Percentiles rank a stretch among this genome's conserved stretches.
These are phyloP conservation scores for Metschnikowia corniflorae DNA, from an alignment of 805 yeast genomes.

Conservation along the genomic window DNA sequence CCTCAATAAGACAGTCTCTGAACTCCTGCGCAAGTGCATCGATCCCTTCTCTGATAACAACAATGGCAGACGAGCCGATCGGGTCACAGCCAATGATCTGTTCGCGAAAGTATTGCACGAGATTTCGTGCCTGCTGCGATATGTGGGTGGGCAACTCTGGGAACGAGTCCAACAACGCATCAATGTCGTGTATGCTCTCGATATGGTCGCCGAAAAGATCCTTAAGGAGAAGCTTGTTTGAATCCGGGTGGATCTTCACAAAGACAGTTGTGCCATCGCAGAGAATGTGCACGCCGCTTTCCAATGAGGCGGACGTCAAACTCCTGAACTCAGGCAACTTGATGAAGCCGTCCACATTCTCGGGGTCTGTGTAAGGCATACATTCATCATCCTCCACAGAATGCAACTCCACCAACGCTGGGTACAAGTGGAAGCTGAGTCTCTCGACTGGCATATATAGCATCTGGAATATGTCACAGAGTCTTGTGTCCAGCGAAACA, in stretches of 20 bases:
- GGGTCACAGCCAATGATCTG: slow-evolving; percentile 26
- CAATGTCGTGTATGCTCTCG: slow-evolving; percentile 43
- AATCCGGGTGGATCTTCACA: slow-evolving; percentile 68
- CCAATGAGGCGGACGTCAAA: slow-evolving; percentile 41
- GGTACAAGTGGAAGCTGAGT: slow-evolving; percentile 68
- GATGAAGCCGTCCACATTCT: slow-evolving; percentile 43
- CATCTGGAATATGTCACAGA: slow-evolving; percentile 51
- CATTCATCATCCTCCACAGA: slow-evolving; percentile 56
- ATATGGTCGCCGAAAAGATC: slow-evolving; percentile 68
- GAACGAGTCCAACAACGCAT: slow-evolving; percentile 51
- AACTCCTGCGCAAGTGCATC: slow-evolving; percentile 57
- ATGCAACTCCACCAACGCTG: slow-evolving; percentile 74
- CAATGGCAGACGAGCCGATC: slow-evolving; percentile 42
- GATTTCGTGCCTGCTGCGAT: slow-evolving; percentile 61
- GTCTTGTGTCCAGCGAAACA: slow-evolving; percentile 59
- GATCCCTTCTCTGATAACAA: slow-evolving; percentile 59
- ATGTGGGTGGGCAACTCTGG: slow-evolving; percentile 71
- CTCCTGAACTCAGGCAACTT: slow-evolving; percentile 48
- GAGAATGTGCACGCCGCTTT: slow-evolving; percentile 74
- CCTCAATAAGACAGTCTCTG: slow-evolving; percentile 68
- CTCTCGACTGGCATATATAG: slow-evolving; percentile 52
- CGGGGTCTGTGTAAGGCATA: slow-evolving; percentile 24
- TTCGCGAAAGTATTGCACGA: slow-evolving; percentile 52
- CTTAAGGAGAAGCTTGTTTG: slow-evolving; percentile 59
- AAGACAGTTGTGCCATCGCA: slow-evolving; percentile 62